These are phyloP conservation scores for Paramecium sexaurelia DNA, from an alignment of 73 alveolate species.

Conservation along the genomic window DNA sequence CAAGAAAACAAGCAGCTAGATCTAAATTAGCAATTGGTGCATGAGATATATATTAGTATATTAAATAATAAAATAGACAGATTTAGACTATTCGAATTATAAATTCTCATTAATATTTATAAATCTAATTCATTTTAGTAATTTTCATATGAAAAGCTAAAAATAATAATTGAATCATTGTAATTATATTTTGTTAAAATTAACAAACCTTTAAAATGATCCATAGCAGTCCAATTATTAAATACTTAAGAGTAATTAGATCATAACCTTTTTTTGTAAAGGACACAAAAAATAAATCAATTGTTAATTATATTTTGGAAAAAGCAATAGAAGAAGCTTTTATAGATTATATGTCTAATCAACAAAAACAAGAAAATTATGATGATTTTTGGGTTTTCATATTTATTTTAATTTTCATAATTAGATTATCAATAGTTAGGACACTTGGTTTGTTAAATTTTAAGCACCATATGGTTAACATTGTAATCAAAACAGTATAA, in stretches of 20 bases:
- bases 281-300: slow-evolving; percentile 81
- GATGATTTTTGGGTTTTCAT: slow-evolving; percentile 75
- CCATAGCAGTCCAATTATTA: slow-evolving; percentile 88
- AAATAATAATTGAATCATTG: too few relatives aligned
- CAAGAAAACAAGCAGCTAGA: slow-evolving; percentile 80
- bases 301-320: slow-evolving; percentile 78
- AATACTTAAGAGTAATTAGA: slow-evolving; percentile 85
- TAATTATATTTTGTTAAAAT: too few relatives aligned
- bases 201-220: too few relatives aligned
- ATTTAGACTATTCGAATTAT: neutral
- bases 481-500: slow-evolving; percentile 86
- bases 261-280: slow-evolving; percentile 71
- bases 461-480: slow-evolving; percentile 94
- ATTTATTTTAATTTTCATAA: slow-evolving; percentile 78
- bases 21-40: slow-evolving; percentile 79
- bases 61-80: neutral
- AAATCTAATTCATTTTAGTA: too few relatives aligned
- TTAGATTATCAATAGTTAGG: slow-evolving; percentile 71
- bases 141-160: too few relatives aligned
- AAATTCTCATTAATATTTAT: too few relatives aligned
- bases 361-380: slow-evolving; percentile 43
- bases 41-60: neutral
- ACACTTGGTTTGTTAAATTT: slow-evolving; percentile 84
- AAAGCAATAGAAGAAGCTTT: slow-evolving; percentile 74
- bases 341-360: slow-evolving; percentile 72